A percentile compares a stretch with the other conserved stretches of the same genome.
Evolutionary conservation across 2,329 filamentous ascomycete genomes (phyloP).

Genomic region (Colletotrichum shisoi): DNA sequence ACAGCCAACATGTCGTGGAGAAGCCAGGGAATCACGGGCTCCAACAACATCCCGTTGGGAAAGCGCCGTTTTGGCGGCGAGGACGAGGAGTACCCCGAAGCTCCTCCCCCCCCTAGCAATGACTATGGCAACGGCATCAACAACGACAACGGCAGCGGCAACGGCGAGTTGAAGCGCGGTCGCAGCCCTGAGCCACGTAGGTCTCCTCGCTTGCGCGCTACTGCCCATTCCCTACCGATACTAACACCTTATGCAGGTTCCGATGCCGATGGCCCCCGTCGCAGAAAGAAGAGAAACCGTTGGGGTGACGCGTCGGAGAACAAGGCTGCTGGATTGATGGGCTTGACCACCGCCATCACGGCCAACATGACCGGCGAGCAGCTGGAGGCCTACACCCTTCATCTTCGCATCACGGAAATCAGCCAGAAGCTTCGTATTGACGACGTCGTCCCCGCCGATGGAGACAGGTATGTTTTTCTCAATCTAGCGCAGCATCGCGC

Average conservation of each 20-base stretch:
- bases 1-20: conserved; percentile 68
- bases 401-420: conserved; percentile 98
- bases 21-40: conserved; percentile 88
- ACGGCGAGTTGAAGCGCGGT: conserved; percentile 78
- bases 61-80: conserved; percentile 81
- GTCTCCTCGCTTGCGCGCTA: conserved; percentile 44
- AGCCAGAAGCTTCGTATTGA: conserved; percentile 99
- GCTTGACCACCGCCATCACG: conserved; percentile 92
- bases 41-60: conserved; percentile 96
- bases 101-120: background rate
- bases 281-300: conserved; percentile 97
- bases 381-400: conserved; percentile 94
- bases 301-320: conserved; percentile 98
- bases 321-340: conserved; percentile 98
- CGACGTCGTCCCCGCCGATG: conserved; percentile 96
- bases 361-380: conserved; percentile 99
- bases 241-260: conserved; percentile 53
- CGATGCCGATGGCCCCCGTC: conserved; percentile 77
- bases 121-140: conserved; percentile 41
- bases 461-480: conserved; percentile 76
- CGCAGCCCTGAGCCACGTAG: conserved; percentile 86
- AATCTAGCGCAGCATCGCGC: conserved; percentile 5
- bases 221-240: conserved; percentile 37
- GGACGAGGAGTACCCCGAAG: conserved; percentile 51
- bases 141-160: conserved; percentile 44